Percentiles rank a stretch among this genome's conserved stretches.
Evolutionary conservation across 2,329 filamentous ascomycete species (phyloP).

Genomic region (Aspergillus fructus): DNA sequence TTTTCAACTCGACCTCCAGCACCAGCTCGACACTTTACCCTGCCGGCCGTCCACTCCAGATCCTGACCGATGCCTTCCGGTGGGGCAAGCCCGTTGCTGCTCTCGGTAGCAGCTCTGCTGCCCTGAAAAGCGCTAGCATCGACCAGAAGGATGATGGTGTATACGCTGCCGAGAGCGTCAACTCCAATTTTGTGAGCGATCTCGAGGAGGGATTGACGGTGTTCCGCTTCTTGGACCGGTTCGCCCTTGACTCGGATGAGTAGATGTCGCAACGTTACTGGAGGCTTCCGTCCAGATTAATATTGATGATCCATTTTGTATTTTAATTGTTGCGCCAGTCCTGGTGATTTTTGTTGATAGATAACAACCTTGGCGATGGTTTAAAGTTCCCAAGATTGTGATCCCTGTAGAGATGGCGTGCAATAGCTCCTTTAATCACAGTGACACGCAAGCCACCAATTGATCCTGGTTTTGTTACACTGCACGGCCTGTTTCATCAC

Average conservation of each 20-base stretch:
- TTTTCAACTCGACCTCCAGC: slow-evolving; percentile 47
- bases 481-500: too few species aligned
- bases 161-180: slow-evolving; percentile 28
- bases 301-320: background rate
- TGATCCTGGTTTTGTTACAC: too few species aligned
- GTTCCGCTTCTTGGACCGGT: slow-evolving; percentile 67
- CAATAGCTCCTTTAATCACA: too few species aligned
- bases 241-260: slow-evolving; percentile 52
- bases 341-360: too few species aligned
- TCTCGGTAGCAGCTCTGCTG: slow-evolving; percentile 48
- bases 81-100: slow-evolving; percentile 70
- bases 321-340: background rate
- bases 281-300: background rate
- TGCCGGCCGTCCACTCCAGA: slow-evolving; percentile 61
- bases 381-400: too few species aligned
- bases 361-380: too few species aligned
- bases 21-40: slow-evolving; percentile 62
- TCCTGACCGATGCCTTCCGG: slow-evolving; percentile 62
- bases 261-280: background rate
- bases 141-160: slow-evolving; percentile 34
- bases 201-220: slow-evolving; percentile 61
- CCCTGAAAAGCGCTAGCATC: slow-evolving; percentile 49
- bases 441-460: too few species aligned
- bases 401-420: too few species aligned
- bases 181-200: slow-evolving; percentile 41